Evolutionary conservation across 495 filamentous ascomycete species (phyloP), one percentile per base, ranked within the genome.

Genomic region (Articulospora tetracladia): DNA sequence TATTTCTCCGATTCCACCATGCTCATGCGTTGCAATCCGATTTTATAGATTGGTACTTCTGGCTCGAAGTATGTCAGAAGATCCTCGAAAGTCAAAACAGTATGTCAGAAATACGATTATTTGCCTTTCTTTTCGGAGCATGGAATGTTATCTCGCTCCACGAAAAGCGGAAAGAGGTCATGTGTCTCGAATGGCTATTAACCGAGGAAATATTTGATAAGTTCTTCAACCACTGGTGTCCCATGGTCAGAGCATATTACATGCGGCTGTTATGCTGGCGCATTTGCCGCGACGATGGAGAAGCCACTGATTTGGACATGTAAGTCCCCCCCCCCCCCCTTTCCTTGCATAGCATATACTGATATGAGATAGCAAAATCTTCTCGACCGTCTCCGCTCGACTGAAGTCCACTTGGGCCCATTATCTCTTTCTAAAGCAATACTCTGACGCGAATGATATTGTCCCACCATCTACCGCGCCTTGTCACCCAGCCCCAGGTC

Each of bases 181-280:
- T 97, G 23, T 96, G 91, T 67, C 64, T 90, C 1, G 86, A 86
- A 19, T 95, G 95, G 79, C 75, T 98, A 28, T 68, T 98, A n/a
- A 79, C 85, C 24, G 86, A 88, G 61, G 80, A 87, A 39, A 77
- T 86, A 17, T 98, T 97, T 71, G 85, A 90, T 51, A 85, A 83
- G 58, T 85, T 92, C 63, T 98, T 98, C 75, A 92, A 87, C 68
- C 92, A 97, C 69, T 98, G 94, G 94, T 97, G 93, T 73, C 94
- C 94, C 1, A 97, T 98, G 94, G 92, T 97, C 26, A 83, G 94
- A 60, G 90, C 92, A 19, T 98, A 98, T 72, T 98, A 86, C 68
- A 94, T 97, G 85, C 91, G 94, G 36, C 71, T 98, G 34, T 71
- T 97, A 17, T 96, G 93, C 73, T 98, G 94, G 94, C 86, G 95